Evolutionary conservation across 257 asterid genomes (phyloP).

Genomic region (Salvia hispanica): DNA sequence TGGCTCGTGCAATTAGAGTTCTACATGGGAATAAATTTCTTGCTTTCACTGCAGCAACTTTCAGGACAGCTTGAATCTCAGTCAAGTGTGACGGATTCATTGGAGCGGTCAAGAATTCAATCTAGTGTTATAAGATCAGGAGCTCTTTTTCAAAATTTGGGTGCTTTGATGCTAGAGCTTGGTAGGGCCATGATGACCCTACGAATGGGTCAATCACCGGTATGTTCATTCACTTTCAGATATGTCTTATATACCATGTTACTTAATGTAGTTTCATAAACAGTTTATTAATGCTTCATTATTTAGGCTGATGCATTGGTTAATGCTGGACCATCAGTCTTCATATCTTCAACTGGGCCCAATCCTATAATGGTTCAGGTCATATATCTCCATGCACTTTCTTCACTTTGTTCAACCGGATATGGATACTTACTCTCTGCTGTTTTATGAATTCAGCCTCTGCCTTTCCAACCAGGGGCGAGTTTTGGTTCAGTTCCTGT

Average conservation of each 20-base stretch:
- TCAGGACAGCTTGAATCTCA: constrained; percentile 68
- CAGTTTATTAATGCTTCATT: constrained; percentile 13
- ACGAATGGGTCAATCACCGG: constrained; percentile 89
- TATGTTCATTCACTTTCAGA: constrained; percentile 39
- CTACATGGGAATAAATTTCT: constrained; percentile 23
- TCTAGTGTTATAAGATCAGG: constrained; percentile 76
- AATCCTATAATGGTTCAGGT: constrained; percentile 99
- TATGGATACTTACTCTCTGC: constrained; percentile 30
- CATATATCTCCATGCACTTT: constrained; percentile 23
- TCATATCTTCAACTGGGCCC: constrained; percentile 81
- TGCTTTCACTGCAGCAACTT: constrained; percentile 63
- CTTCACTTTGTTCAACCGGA: constrained; percentile 17
- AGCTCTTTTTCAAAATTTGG: constrained; percentile 68
- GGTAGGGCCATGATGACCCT: constrained; percentile 87
- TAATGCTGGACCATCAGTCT: constrained; percentile 95
- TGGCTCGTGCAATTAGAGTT: constrained; percentile 13
- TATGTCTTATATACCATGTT: constrained; percentile 7
- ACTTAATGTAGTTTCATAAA: background rate
- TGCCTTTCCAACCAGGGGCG: constrained; percentile 79
- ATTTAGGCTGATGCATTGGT: constrained; percentile 89
- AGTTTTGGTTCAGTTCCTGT: constrained; percentile 61
- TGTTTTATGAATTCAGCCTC: constrained; percentile 55
- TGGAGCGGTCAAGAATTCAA: constrained; percentile 76
- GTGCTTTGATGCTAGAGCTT: constrained; percentile 90
- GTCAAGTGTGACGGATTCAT: constrained; percentile 53